phyloP scores from a whole-genome alignment of 108 stramenopile genomes.

The Nitzschia sp. region DNA sequence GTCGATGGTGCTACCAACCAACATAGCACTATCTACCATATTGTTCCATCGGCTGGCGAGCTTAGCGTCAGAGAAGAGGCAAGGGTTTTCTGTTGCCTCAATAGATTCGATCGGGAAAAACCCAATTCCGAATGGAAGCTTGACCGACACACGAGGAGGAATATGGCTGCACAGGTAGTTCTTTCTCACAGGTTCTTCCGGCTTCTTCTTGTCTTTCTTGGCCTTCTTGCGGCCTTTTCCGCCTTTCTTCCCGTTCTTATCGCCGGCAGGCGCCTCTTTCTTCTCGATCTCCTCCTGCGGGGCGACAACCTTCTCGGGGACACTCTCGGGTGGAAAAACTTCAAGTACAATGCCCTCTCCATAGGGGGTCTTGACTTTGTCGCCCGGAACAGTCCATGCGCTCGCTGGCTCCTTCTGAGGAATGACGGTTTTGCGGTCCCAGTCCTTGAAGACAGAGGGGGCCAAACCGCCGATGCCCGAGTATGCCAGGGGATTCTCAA shows the following conservation, averaged over 20 bases:
- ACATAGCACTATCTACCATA: slow-evolving; percentile 58
- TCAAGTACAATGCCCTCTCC: slow-evolving; percentile 63
- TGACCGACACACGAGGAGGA: slow-evolving; percentile 48
- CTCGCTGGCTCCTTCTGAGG: slow-evolving; percentile 34
- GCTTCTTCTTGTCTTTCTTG: slow-evolving; percentile 1
- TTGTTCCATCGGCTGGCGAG: slow-evolving; percentile 67
- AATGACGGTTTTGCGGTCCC: slow-evolving; percentile 34
- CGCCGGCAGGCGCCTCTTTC: not conserved
- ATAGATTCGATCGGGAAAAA: slow-evolving; percentile 40
- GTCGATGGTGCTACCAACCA: slow-evolving; percentile 50
- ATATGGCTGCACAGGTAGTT: slow-evolving; percentile 18
- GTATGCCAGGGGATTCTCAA: not conserved
- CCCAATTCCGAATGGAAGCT: slow-evolving; percentile 56
- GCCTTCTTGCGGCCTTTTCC: not conserved
- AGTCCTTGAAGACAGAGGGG: slow-evolving; percentile 34
- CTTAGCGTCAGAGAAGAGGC: slow-evolving; percentile 48
- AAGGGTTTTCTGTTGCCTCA: slow-evolving; percentile 33
- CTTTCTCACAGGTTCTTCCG: not conserved
- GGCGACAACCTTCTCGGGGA: slow-evolving; percentile 33
- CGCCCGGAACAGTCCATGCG: slow-evolving; percentile 82
- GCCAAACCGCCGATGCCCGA: slow-evolving; percentile 67
- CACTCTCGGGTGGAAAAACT: slow-evolving; percentile 32
- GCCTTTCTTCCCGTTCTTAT: not conserved
- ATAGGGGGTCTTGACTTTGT: slow-evolving; percentile 72
- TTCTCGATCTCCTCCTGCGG: slow-evolving; percentile 19